Percentiles rank a stretch among this genome's conserved stretches.
Conservation (phyloP, 148 eudicot species). For the Chenopodium formosanum region DNA sequence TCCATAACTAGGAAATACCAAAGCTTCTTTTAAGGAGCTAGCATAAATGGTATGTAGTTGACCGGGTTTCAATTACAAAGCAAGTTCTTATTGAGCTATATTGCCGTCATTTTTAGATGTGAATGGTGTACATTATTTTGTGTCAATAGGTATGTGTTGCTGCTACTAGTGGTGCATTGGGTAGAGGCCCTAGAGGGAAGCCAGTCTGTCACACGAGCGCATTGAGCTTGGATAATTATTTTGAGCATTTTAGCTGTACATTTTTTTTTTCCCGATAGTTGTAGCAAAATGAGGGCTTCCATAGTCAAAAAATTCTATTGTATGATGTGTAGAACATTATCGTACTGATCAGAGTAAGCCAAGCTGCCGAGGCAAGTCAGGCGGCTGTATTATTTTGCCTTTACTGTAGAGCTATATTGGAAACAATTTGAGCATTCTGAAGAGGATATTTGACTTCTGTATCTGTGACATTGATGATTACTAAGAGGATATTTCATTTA, state of each 20-base stretch:
- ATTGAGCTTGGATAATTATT: conserved; percentile 29
- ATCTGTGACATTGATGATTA: background rate
- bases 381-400: conserved; percentile 8
- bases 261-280: conserved; percentile 18
- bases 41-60: conserved; percentile 56
- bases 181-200: conserved; percentile 30
- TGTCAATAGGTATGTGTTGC: conserved; percentile 47
- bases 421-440: conserved; percentile 2
- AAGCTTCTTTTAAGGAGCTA: conserved; percentile 51
- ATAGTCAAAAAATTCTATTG: conserved; percentile 4
- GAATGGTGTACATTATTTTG: conserved; percentile 38
- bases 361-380: conserved; percentile 10
- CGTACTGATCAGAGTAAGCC: background rate
- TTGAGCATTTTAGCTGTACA: conserved; percentile 15
- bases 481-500: background rate
- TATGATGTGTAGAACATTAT: conserved; percentile 20
- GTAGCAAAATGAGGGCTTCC: conserved; percentile 9
- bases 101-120: conserved; percentile 13
- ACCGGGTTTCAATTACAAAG: conserved; percentile 35
- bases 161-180: conserved; percentile 48
- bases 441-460: background rate
- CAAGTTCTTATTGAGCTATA: conserved; percentile 27
- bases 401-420: background rate
- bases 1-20: conserved; percentile 50
- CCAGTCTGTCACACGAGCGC: conserved; percentile 32